Evolutionary conservation across 495 filamentous ascomycete species (phyloP).

Genomic region (Pyronema domesticum): DNA sequence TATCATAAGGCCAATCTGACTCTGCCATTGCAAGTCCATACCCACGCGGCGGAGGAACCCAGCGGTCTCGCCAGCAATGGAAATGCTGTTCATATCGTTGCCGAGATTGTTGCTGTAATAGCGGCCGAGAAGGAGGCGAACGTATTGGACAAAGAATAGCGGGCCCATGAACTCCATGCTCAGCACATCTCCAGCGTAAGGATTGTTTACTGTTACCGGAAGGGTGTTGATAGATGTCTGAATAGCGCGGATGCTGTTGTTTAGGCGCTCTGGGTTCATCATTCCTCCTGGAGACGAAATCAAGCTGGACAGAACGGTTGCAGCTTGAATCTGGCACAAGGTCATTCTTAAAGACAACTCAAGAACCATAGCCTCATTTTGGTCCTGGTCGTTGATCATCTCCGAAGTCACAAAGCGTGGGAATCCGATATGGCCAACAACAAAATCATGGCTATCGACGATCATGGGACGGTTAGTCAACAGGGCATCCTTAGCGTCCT

Average conservation of each 20-base stretch:
- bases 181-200: not conserved
- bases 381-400: not conserved
- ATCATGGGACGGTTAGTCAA: conserved; percentile 19
- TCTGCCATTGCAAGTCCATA: too few relatives aligned
- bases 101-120: conserved; percentile 16
- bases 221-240: too few relatives aligned
- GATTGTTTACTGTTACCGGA: not conserved
- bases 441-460: conserved; percentile 3
- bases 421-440: conserved; percentile 19
- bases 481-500: conserved; percentile 21
- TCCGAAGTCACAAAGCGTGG: not conserved
- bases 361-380: not conserved
- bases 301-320: not conserved
- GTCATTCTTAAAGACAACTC: not conserved
- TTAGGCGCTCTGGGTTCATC: too few relatives aligned
- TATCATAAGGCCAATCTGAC: too few relatives aligned
- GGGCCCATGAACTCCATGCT: conserved; percentile 12
- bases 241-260: too few relatives aligned
- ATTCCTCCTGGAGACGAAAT: not conserved
- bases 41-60: too few relatives aligned
- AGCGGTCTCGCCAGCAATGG: too few relatives aligned
- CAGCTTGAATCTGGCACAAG: conserved; percentile 1
- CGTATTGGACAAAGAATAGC: conserved; percentile 21
- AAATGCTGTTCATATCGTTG: not conserved
- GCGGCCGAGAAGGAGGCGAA: conserved; percentile 23